Evolutionary conservation across 345 rosid species (phyloP), one percentile per base, ranked within the genome.

Genomic region (Dipteronia sinensis): DNA sequence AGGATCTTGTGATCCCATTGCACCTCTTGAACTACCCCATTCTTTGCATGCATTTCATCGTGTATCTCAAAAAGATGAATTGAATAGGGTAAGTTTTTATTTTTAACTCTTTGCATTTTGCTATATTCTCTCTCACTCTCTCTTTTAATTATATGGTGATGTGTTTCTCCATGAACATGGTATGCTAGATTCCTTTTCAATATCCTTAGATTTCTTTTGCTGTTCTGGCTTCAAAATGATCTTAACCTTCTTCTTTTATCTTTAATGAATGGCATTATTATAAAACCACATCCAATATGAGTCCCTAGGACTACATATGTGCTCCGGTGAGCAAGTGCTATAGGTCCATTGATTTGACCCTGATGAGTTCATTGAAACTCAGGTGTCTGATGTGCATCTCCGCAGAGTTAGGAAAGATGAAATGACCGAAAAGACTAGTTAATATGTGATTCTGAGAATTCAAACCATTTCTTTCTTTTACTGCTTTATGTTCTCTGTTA

Each of bases 21-120:
- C 90, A 31, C 92, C 91, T 59, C 96, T 86, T 75, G 92, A 91
- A 46, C 86, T 90, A 69, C 96, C 96, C 27, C 93, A 91, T 84
- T 90, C 93, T 40, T 78, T 91, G 85, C 96, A 91, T 29, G 89
- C 91, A 66, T 84, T 91, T 83, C 93, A 90, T 77, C 93, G 88
- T 67, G 86, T 90, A 72, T 86, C 92, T 38, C 62, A 70, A 47
- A 69, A 83, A 40, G 92, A 90, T 71, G 20, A 72, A 81, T 40
- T 85, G 47, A 86, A 82, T 72, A 79, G 69, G 85, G 96, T 86
- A 80, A 85, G 85, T 74, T 68, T 49, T 64, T 42, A 17, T 65
- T 51, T 51, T 51, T 47, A 29, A 3, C 11, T 61, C 23, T n/a
- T n/a, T n/a, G n/a, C n/a, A n/a, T n/a, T n/a, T n/a, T n/a, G n/a